A percentile compares a stretch with the other conserved stretches of the same genome.
phyloP scores from a whole-genome alignment of 805 yeast genomes.

The Lipomyces kockii region DNA sequence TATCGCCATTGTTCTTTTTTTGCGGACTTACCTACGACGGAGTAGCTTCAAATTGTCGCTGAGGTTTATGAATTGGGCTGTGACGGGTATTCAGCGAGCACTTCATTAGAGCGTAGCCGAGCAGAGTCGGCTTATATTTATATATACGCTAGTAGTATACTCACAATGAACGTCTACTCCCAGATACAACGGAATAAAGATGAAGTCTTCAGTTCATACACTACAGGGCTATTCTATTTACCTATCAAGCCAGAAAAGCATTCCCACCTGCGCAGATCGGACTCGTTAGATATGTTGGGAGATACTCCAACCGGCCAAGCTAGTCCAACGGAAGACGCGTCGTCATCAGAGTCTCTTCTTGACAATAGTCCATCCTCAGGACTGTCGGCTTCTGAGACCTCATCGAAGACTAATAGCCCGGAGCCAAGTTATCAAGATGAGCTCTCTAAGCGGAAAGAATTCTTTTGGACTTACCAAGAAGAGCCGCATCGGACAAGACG shows the following conservation, averaged over 20 bases:
- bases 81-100: neutral
- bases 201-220: conserved; percentile 6
- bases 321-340: neutral
- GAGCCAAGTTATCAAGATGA: conserved; percentile 6
- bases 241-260: conserved; percentile 21
- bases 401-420: neutral
- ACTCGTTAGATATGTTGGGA: neutral
- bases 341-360: neutral
- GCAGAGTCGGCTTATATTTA: neutral
- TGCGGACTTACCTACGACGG: neutral
- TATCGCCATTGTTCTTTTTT: neutral
- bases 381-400: conserved; percentile 14
- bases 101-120: neutral
- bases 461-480: conserved; percentile 79
- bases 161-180: neutral
- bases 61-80: neutral
- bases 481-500: conserved; percentile 84
- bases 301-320: neutral
- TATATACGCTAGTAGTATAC: neutral
- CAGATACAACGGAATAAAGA: neutral
- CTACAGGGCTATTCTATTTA: conserved; percentile 19
- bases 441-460: conserved; percentile 50
- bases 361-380: conserved; percentile 10
- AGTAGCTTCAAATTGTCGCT: neutral
- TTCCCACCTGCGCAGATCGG: neutral